phyloP scores from a whole-genome alignment of 208 protist species.

The Acanthamoeba healyi region DNA sequence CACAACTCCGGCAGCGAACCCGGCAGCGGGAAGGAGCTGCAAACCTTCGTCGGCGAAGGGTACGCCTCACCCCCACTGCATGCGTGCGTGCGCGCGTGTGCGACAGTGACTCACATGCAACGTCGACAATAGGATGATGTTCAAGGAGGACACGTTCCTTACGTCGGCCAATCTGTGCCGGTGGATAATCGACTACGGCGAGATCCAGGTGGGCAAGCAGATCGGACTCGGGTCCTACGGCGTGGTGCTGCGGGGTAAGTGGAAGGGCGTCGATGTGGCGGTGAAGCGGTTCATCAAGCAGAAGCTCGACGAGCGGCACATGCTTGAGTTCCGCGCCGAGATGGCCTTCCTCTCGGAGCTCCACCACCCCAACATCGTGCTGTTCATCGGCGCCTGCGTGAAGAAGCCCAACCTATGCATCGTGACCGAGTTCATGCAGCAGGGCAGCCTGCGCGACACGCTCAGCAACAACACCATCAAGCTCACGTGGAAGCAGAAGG shows the following conservation, averaged over 20 bases:
- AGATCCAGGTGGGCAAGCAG: conserved; percentile 26
- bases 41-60: neutral
- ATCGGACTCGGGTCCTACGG: neutral
- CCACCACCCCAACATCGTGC: conserved; percentile 80
- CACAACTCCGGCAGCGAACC: neutral
- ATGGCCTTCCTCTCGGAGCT: conserved; percentile 80
- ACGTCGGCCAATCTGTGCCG: neutral
- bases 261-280: neutral
- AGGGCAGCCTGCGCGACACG: conserved; percentile 76
- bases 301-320: conserved; percentile 63
- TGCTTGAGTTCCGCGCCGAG: conserved; percentile 80
- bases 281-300: conserved; percentile 56
- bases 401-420: conserved; percentile 83
- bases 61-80: neutral
- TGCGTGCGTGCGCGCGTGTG: neutral
- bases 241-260: neutral
- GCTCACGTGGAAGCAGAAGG: neutral
- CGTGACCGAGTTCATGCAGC: conserved; percentile 83
- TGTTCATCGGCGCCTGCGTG: conserved; percentile 80
- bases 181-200: conserved; percentile 16
- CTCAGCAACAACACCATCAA: conserved; percentile 26
- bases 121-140: neutral
- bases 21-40: neutral
- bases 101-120: neutral
- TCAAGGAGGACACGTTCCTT: neutral